Percentiles rank a stretch among this genome's conserved stretches.
Evolutionary conservation across 2,329 filamentous ascomycete species (phyloP).

Genomic region (Coniochaeta sp.): DNA sequence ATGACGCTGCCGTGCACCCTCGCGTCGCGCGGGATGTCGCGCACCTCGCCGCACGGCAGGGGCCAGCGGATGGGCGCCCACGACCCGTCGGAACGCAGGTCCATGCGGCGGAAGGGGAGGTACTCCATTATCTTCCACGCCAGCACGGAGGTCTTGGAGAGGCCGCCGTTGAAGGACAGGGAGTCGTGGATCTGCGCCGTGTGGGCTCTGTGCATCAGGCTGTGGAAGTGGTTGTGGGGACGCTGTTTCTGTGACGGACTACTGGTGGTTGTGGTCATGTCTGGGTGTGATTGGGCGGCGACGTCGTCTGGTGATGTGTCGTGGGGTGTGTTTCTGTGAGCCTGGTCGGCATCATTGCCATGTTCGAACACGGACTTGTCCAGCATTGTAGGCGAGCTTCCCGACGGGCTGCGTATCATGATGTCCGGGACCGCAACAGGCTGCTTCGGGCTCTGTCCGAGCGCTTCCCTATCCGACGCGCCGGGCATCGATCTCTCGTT

Average conservation of each 20-base stretch:
- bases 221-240: constrained; percentile 35
- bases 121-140: constrained; percentile 77
- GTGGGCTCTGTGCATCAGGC: constrained; percentile 50
- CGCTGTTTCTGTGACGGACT: not conserved
- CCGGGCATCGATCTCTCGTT: not conserved
- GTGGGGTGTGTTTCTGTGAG: constrained; percentile 16
- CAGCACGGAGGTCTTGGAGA: constrained; percentile 46
- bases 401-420: constrained; percentile 13
- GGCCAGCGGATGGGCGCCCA: constrained; percentile 81
- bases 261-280: no score
- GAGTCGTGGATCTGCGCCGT: constrained; percentile 60
- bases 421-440: constrained; percentile 12
- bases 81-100: constrained; percentile 61
- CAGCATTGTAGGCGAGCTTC: constrained; percentile 12
- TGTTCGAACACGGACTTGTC: constrained; percentile 5
- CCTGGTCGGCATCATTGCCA: constrained; percentile 37
- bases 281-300: no score
- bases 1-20: constrained; percentile 70
- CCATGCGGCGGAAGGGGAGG: constrained; percentile 74
- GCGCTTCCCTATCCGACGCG: not conserved
- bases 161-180: constrained; percentile 54
- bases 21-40: constrained; percentile 65
- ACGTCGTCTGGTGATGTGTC: not conserved
- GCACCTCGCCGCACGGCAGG: constrained; percentile 66
- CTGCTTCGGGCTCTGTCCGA: not conserved